Percentiles rank a stretch among this genome's conserved stretches.
phyloP scores from a whole-genome alignment of 805 yeast species.

The Suhomyces pyralidae region DNA sequence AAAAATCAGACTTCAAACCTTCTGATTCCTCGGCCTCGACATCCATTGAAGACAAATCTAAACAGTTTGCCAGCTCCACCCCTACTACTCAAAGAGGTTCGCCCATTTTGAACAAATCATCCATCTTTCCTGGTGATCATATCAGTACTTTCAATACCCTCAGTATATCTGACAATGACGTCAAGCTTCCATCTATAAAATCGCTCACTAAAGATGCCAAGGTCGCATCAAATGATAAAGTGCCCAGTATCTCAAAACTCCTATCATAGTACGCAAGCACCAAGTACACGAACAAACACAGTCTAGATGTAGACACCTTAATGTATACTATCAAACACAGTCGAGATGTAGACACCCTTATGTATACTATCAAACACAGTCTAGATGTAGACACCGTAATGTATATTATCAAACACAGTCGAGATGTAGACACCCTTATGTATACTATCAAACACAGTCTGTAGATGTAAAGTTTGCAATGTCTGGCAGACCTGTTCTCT shows the following conservation, averaged over 20 bases:
- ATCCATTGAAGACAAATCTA: neutral
- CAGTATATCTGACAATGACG: constrained; percentile 8
- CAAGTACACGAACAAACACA: too few species aligned
- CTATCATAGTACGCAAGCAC: neutral
- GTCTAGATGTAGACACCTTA: too few species aligned
- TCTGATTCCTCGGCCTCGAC: neutral
- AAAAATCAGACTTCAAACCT: neutral
- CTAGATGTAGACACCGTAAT: too few species aligned
- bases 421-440: too few species aligned
- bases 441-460: too few species aligned
- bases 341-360: too few species aligned
- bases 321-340: too few species aligned
- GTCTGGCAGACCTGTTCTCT: too few species aligned
- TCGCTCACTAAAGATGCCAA: constrained; percentile 1
- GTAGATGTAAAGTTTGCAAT: too few species aligned
- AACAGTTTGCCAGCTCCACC: neutral
- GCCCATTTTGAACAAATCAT: neutral
- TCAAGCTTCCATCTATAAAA: constrained; percentile 9
- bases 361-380: too few species aligned
- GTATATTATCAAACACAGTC: too few species aligned
- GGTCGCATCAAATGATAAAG: constrained; percentile 6
- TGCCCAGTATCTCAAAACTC: constrained; percentile 10
- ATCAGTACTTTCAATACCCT: constrained; percentile 10
- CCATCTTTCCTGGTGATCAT: constrained; percentile 2
- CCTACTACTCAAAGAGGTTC: neutral